These are phyloP conservation scores for Ogataea methylovora DNA, from an alignment of 805 yeast genomes.

Conservation along the genomic window DNA sequence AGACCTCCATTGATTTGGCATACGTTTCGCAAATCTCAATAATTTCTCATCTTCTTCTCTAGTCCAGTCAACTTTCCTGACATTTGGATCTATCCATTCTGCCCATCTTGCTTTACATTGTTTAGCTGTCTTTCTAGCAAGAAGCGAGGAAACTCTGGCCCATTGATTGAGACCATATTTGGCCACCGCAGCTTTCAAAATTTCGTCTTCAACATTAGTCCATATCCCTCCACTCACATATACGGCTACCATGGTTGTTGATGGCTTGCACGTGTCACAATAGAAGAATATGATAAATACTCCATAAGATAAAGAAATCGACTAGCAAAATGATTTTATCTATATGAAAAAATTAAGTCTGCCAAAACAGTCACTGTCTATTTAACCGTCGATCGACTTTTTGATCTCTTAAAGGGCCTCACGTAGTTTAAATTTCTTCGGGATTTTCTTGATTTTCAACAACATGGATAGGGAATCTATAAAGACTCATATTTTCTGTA, in stretches of 20 bases:
- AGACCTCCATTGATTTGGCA: conserved; percentile 94
- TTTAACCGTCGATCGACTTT: too few species aligned
- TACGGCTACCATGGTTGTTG: conserved; percentile 42
- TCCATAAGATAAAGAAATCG: too few species aligned
- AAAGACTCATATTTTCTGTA: too few species aligned
- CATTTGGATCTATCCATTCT: conserved; percentile 75
- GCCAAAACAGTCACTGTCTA: too few species aligned
- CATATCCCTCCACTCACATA: conserved; percentile 86
- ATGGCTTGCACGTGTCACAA: too few species aligned
- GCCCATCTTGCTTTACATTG: conserved; percentile 93
- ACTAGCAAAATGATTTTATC: too few species aligned
- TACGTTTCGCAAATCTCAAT: conserved; percentile 52
- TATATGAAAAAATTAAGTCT: too few species aligned
- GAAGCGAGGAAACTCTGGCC: conserved; percentile 83
- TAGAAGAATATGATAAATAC: too few species aligned
- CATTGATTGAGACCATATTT: conserved; percentile 94
- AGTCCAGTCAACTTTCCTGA: conserved; percentile 62
- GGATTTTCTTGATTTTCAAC: too few species aligned
- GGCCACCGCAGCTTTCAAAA: conserved; percentile 81
- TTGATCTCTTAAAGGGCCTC: too few species aligned
- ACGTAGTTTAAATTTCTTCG: too few species aligned
- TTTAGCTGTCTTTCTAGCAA: conserved; percentile 79
- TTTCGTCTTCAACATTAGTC: conserved; percentile 82
- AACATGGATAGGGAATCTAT: too few species aligned
- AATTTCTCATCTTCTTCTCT: conserved; percentile 70